Evolutionary conservation across 2,329 filamentous ascomycete species (phyloP), one percentile per base, ranked within the genome.

Genomic region (Fusarium sp.): DNA sequence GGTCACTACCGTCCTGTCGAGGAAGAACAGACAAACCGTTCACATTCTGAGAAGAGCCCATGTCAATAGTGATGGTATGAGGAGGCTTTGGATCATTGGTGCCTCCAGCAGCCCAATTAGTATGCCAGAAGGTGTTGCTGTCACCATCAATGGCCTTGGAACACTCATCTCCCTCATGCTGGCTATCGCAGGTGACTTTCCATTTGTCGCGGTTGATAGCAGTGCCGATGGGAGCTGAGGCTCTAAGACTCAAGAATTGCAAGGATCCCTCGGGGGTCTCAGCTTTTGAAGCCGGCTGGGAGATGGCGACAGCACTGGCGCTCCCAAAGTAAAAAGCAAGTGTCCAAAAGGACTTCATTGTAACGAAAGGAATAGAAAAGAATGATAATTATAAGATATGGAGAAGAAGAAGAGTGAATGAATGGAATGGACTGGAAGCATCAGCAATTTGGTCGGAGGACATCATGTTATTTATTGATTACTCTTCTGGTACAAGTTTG

Each of bases 21-120:
- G 72, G 72, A 18, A 74, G 44, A 11, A 61, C 42, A n/a, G 72
- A 75, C 4, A 74, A 20, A 0, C 72, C 72, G 1, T 74, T 74
- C 18, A 74, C 64, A 6, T 75, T 74, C 9, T 62, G 52, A 1
- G 41, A 35, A 8, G 51, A 35, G 14, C 61, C 63, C 72, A 74
- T 66, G 5, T 74, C 72, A 5, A 74, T 57, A 3, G 63, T 75
- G 7, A 63, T 49, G 4, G 60, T 57, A 5, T 74, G 71, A 2
- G 72, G 72, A 31, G 59, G 58, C 14, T 41, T 57, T 5, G 72
- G 59, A 9, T 74, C 58, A 26, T 36, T 24, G 1, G 63, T 68
- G 24, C 10, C 49, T 3, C 57, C 55, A 15, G 31, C 6, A 7
- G 42, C 45, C 31, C 31, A 72, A 3, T 33, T 22, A 10, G 55